phyloP scores from a whole-genome alignment of 768 basidiomycete genomes.

The Boletus pseudo-olivaceus region DNA sequence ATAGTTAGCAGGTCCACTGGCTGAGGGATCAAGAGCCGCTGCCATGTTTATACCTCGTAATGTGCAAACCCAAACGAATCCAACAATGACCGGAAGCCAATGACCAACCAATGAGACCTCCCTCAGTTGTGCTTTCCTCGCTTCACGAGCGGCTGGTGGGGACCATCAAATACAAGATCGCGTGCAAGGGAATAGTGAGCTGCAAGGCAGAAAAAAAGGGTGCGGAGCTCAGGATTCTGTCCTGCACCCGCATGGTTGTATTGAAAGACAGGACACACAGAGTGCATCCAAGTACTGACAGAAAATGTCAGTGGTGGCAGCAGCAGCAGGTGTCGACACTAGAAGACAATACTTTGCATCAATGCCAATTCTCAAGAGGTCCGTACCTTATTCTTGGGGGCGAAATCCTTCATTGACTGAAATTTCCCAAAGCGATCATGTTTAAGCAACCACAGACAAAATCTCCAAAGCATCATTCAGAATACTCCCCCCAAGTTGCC shows the following conservation, averaged over 20 bases:
- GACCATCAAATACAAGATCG: not conserved
- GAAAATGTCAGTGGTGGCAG: too few species aligned
- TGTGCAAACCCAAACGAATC: not conserved
- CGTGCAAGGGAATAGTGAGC: not conserved
- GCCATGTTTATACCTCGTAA: not conserved
- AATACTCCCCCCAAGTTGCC: too few species aligned
- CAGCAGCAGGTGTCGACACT: too few species aligned
- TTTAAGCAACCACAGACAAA: too few species aligned
- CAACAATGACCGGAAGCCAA: too few species aligned
- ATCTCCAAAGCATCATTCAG: too few species aligned
- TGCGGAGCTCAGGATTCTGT: not conserved
- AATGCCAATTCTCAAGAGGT: not conserved
- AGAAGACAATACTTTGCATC: not conserved
- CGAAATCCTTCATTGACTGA: too few species aligned
- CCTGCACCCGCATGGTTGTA: not conserved
- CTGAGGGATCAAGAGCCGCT: too few species aligned
- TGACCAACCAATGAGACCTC: too few species aligned
- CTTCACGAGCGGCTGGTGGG: not conserved
- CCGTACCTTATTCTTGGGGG: too few species aligned
- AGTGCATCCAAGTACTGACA: not conserved
- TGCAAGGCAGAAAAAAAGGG: not conserved
- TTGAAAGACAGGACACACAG: not conserved
- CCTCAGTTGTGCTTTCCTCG: not conserved
- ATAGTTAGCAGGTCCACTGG: too few species aligned
- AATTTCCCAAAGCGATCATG: too few species aligned